Evolutionary conservation across 768 basidiomycete species (phyloP), one percentile per base, ranked within the genome.

Genomic region (Kwoniella pini): DNA sequence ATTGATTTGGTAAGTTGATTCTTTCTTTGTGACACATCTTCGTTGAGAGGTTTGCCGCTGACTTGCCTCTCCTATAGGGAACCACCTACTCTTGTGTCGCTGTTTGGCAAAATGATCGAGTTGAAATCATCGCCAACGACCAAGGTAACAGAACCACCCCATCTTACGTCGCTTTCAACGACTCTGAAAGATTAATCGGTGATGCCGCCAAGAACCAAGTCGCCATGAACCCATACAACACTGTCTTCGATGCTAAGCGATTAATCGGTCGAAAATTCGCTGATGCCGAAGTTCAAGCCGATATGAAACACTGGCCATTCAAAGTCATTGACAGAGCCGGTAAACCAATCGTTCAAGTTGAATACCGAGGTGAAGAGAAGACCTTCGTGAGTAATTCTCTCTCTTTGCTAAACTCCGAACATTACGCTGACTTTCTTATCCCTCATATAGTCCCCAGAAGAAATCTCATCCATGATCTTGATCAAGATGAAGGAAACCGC

Each of bases 21-120:
- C 90, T 27, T 10, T 49, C 44, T 31, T 43, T 63, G 9, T 39
- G 31, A n/a, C 7, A 17, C 38, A 21, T 2, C 39, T 31, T 55
- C 15, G 13, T 28, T 12, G 15, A 27, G 13, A 45, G 17, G 48
- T 30, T 61, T 44, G 64, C 49, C 53, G 55, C 48, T 62, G 50
- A 61, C 52, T 26, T 17, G 21, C 21, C 17, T 44, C 5, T 13
- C 19, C 21, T 54, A 21, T 48, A 64, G 72, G 93, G 94, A 73
- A 96, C 94, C 65, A 98, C 94, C 70, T 98, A 97, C 86, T 95
- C 92, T 48, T 98, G 94, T 80, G 95, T 97, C 72, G 95, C 92
- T 83, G 93, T 98, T 77, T 97, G 94, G 94, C 91, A 95, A 85
- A 93, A 96, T 81, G 95, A 98, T 85, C 92, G 95, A 76, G 94